These are phyloP conservation scores for Westerdykella ornata DNA, from an alignment of 2,329 filamentous ascomycete genomes.

Conservation along the genomic window DNA sequence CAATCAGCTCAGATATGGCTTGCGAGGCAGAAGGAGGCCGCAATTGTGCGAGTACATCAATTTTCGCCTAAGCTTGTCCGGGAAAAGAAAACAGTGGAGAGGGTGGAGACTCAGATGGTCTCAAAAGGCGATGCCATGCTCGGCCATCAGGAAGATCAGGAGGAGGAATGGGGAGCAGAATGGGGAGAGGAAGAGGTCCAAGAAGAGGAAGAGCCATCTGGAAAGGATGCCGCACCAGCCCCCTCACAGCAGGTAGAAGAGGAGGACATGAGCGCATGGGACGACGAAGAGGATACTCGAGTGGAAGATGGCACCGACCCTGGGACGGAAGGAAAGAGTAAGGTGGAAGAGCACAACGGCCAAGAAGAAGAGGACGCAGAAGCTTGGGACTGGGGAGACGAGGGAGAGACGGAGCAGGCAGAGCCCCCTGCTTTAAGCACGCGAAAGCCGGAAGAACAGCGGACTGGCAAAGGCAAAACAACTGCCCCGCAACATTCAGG, in stretches of 20 bases:
- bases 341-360: constrained; percentile 11
- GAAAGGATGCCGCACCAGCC: constrained; percentile 1
- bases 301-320: constrained; percentile 7
- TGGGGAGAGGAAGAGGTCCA: constrained; percentile 80
- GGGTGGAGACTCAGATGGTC: constrained; percentile 75
- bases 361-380: constrained; percentile 45
- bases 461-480: constrained; percentile 28
- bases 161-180: constrained; percentile 66
- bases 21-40: constrained; percentile 69
- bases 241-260: constrained; percentile 35
- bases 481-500: constrained; percentile 16
- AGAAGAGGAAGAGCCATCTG: constrained; percentile 34
- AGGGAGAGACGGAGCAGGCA: constrained; percentile 37
- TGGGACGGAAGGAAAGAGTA: constrained; percentile 16
- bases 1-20: constrained; percentile 80
- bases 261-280: constrained; percentile 46
- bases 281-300: constrained; percentile 32
- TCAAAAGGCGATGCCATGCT: constrained; percentile 62
- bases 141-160: constrained; percentile 42
- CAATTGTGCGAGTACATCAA: constrained; percentile 66
- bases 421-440: constrained; percentile 6
- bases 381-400: constrained; percentile 83
- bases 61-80: constrained; percentile 63
- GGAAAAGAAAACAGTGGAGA: constrained; percentile 64
- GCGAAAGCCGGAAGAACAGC: constrained; percentile 22